Conservation (phyloP, 345 rosid species). For the Anacardium occidentale region DNA sequence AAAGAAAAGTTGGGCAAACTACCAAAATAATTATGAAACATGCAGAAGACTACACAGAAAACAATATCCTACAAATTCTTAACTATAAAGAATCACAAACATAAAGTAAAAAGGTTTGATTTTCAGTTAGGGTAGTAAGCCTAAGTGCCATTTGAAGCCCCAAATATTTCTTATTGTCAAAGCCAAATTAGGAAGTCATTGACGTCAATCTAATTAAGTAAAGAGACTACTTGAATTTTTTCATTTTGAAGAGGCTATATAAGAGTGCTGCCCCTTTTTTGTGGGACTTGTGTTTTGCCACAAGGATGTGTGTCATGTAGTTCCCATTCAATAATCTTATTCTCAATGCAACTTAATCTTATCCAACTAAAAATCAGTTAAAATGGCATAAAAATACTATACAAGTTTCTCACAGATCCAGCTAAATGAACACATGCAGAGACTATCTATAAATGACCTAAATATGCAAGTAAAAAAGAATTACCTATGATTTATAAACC, state of each 20-base stretch:
- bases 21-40: conserved; percentile 4
- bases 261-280: too few relatives aligned
- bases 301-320: too few relatives aligned
- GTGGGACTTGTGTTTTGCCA: too few relatives aligned
- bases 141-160: background rate
- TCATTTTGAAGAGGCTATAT: too few relatives aligned
- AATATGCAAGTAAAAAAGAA: conserved; percentile 10
- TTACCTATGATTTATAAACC: conserved; percentile 94
- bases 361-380: background rate
- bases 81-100: background rate
- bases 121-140: background rate
- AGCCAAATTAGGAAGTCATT: background rate
- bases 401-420: background rate
- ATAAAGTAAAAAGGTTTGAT: background rate
- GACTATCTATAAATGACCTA: too few relatives aligned
- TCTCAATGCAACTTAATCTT: too few relatives aligned
- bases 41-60: background rate
- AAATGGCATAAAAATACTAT: background rate
- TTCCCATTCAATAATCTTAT: too few relatives aligned
- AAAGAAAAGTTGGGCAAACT: background rate
- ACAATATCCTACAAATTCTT: background rate
- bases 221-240: too few relatives aligned
- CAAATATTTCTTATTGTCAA: background rate
- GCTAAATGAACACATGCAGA: too few relatives aligned
- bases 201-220: background rate